A percentile compares a stretch with the other conserved stretches of the same genome.
Conservation (phyloP, 129 eudicot species). For the Helichrysum umbraculigerum region DNA sequence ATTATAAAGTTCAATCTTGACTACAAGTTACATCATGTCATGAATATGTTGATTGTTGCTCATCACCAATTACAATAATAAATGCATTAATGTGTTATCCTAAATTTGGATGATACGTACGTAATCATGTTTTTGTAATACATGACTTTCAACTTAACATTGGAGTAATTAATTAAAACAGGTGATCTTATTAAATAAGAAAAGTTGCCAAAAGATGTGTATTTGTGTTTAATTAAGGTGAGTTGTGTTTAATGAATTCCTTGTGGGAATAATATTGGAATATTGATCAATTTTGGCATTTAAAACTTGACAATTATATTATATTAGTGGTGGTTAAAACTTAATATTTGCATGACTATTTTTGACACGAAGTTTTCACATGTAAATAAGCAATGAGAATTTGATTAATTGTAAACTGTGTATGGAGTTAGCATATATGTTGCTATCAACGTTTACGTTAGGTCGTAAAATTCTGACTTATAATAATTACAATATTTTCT, state of each 20-base stretch:
- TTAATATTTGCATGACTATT: conserved; percentile 19
- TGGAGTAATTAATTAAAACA: neutral
- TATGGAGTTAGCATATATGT: no score
- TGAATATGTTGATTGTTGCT: neutral
- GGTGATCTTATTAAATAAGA: neutral
- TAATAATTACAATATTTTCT: no score
- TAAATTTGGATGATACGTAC: neutral
- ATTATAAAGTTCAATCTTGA: neutral
- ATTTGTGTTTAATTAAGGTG: neutral
- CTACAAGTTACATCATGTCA: conserved; percentile 1
- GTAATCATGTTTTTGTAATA: neutral
- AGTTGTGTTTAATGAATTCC: neutral
- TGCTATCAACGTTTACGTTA: no score
- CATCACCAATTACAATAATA: neutral
- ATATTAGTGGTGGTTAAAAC: conserved; percentile 3
- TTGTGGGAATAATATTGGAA: neutral
- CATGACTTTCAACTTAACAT: neutral
- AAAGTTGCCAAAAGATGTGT: neutral
- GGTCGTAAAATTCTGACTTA: no score
- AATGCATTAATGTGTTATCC: conserved; percentile 1
- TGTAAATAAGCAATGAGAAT: neutral
- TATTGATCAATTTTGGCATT: neutral
- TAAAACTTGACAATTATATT: neutral
- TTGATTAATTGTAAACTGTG: no score
- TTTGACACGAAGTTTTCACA: neutral